Evolutionary conservation across 2,329 filamentous ascomycete species (phyloP), one percentile per base, ranked within the genome.

Genomic region (Cylindrodendrum hubeiense): DNA sequence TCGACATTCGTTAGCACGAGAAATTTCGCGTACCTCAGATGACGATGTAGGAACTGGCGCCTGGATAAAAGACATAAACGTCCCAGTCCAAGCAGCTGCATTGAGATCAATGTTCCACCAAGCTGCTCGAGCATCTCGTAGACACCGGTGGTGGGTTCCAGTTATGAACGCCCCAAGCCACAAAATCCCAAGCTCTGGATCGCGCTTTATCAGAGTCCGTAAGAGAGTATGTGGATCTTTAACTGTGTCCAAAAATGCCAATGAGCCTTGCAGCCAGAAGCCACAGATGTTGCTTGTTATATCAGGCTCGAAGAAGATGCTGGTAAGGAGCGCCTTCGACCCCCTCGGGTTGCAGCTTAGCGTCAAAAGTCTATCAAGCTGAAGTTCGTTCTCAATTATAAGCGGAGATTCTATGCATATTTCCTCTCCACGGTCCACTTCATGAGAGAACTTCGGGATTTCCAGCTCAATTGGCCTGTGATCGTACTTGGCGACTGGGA

Each of bases 401-500:
- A 53, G 30, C 2, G 58, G 34, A 17, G 44, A 9, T 4, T 28
- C 15, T 21, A 0, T 17, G 5, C 5, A 4, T 5, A 4, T 5
- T 17, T 33, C 3, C 10, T 17, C 30, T 19, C 6, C 33, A 12
- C 41, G 22, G n/a, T 28, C 37, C 43, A 19, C 15, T 3, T 33
- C 17, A 5, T n/a, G 28, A 15, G 50, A 7, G 10, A 64, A 3
- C 22, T 53, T 30, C 1, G 67, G 60, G 5, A 55, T 15, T n/a
- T 61, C 41, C 8, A 72, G 33, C 7, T 50, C 47, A 19, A 71
- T 70, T 57, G 64, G 67, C 21, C 51, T 67, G 12, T 28, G 50
- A 5, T 78, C 71, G 47, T 68, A 74, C 49, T 67, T 74, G 46
- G 72, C 67, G 24, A 70, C 59, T 51, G 76, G 76, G 15, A 78